These are phyloP conservation scores for Perkinsus marinus DNA, from an alignment of 169 alveolate genomes.

Conservation along the genomic window DNA sequence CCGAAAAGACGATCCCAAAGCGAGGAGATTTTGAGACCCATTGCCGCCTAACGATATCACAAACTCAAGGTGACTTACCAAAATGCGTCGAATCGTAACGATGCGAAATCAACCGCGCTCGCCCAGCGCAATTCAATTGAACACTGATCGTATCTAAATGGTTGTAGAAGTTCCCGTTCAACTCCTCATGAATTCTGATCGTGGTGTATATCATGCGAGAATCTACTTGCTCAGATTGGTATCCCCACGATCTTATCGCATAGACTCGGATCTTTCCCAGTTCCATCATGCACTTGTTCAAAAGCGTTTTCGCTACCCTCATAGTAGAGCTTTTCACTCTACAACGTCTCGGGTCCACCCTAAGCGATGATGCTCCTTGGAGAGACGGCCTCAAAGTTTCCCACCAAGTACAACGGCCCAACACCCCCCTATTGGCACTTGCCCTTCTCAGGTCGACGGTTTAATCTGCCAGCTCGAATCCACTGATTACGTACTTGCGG, in stretches of 20 bases:
- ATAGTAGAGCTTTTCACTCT: not conserved
- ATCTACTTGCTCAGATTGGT: no score
- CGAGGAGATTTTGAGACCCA: conserved; percentile 61
- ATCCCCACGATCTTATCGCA: no score
- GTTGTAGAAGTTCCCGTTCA: no score
- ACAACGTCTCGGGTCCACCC: not conserved
- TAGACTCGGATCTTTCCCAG: no score
- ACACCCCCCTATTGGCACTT: not conserved
- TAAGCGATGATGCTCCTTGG: not conserved
- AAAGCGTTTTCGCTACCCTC: not conserved
- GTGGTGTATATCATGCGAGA: no score
- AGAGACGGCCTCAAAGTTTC: not conserved
- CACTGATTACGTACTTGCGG: not conserved
- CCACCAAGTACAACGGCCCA: not conserved
- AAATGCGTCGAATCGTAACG: not conserved
- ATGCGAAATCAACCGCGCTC: no score
- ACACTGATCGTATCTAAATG: no score
- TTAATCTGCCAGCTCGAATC: not conserved
- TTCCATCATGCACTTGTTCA: no score
- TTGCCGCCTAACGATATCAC: no score
- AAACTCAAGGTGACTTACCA: no score
- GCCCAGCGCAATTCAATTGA: no score
- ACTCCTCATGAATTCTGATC: no score
- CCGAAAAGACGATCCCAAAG: conserved; percentile 65
- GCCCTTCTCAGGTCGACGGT: not conserved